phyloP scores from a whole-genome alignment of 1,139 yeast genomes.

The Torulaspora globosa region DNA sequence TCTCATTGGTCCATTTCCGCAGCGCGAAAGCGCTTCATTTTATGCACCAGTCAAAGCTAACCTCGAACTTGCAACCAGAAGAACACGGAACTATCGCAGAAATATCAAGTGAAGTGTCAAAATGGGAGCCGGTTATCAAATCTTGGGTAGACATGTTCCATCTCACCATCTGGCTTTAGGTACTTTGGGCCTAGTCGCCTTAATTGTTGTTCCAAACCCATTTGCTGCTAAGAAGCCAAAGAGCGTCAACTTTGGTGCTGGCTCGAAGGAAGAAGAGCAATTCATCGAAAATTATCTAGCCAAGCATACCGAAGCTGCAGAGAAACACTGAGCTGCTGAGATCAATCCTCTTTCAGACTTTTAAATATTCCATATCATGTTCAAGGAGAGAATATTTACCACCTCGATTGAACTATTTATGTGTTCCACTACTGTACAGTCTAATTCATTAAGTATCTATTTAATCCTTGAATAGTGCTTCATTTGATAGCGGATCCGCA shows the following conservation, averaged over 20 bases:
- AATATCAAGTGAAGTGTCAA: constrained; percentile 8
- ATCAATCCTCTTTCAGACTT: neutral
- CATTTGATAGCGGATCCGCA: constrained; percentile 82
- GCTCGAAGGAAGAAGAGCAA: constrained; percentile 84
- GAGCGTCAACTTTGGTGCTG: constrained; percentile 68
- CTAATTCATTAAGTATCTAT: neutral
- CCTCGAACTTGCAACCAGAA: neutral
- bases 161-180: constrained; percentile 70
- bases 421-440: constrained; percentile 5
- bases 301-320: constrained; percentile 15
- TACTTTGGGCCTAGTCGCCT: constrained; percentile 59
- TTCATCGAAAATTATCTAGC: constrained; percentile 50
- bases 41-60: neutral
- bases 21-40: constrained; percentile 5
- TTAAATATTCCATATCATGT: constrained; percentile 8
- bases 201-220: constrained; percentile 65
- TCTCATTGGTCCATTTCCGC: constrained; percentile 10
- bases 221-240: constrained; percentile 57
- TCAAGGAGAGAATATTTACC: neutral
- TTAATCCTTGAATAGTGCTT: constrained; percentile 58
- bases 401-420: neutral
- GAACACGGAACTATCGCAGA: neutral
- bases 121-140: constrained; percentile 80
- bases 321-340: constrained; percentile 6
- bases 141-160: constrained; percentile 71